Percentiles rank a stretch among this genome's conserved stretches.
phyloP scores from a whole-genome alignment of 2,329 filamentous ascomycete genomes.

The Nemania serpens region DNA sequence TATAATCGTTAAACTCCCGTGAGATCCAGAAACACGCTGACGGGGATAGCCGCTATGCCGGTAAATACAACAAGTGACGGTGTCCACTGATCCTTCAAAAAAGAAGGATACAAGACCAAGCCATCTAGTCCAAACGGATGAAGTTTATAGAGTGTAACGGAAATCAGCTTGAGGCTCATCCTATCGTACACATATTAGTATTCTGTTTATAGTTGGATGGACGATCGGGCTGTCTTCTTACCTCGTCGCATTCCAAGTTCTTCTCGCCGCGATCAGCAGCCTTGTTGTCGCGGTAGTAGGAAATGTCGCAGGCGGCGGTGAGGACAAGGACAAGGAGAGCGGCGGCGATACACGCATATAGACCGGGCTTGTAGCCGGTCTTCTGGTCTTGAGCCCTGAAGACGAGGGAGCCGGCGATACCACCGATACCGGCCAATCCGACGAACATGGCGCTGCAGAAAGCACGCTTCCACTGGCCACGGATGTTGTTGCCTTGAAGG shows the following conservation, averaged over 20 bases:
- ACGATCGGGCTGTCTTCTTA: slow-evolving; percentile 42
- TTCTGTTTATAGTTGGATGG: neutral
- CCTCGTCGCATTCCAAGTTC: slow-evolving; percentile 55
- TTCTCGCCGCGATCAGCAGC: slow-evolving; percentile 59
- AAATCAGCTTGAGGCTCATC: slow-evolving; percentile 46
- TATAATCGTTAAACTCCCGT: slow-evolving; percentile 11
- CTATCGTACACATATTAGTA: slow-evolving; percentile 30
- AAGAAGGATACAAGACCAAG: neutral
- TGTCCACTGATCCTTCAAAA: neutral
- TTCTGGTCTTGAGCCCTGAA: slow-evolving; percentile 65
- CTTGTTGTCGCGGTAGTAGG: slow-evolving; percentile 51
- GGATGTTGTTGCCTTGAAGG: slow-evolving; percentile 87
- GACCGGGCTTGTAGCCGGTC: slow-evolving; percentile 56
- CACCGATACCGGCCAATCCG: slow-evolving; percentile 76
- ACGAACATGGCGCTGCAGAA: slow-evolving; percentile 78
- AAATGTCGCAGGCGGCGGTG: slow-evolving; percentile 47
- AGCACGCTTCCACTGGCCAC: slow-evolving; percentile 86
- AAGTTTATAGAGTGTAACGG: slow-evolving; percentile 46
- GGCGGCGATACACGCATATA: slow-evolving; percentile 60
- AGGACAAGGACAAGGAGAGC: slow-evolving; percentile 52
- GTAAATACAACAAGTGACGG: slow-evolving; percentile 18
- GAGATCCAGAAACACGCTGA: slow-evolving; percentile 15
- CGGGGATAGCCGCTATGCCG: slow-evolving; percentile 17
- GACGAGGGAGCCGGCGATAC: slow-evolving; percentile 75
- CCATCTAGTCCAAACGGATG: neutral